A percentile compares a stretch with the other conserved stretches of the same genome.
Conservation (phyloP, 2,329 filamentous ascomycete species). For the Aspergillus uvarum region DNA sequence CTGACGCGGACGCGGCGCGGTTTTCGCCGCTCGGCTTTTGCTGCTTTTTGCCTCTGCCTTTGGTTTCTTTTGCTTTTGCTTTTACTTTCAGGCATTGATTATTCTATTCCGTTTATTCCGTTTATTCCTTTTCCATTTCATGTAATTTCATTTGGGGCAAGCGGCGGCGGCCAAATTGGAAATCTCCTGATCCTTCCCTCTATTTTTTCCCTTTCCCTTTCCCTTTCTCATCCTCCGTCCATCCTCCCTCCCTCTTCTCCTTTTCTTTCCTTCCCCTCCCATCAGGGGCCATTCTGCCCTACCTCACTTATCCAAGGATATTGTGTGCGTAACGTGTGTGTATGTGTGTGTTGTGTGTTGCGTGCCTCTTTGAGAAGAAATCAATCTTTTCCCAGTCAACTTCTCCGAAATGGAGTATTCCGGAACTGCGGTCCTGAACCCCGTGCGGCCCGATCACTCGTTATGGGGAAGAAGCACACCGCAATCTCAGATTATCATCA, state of each 20-base stretch:
- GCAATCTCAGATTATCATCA: conserved; percentile 6
- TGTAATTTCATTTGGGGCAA: too few species aligned
- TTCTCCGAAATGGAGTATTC: neutral
- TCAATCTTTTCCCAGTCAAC: neutral
- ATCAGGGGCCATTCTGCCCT: neutral
- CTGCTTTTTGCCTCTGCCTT: neutral
- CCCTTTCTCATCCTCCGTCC: neutral
- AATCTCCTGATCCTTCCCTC: conserved; percentile 5
- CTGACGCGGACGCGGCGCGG: conserved; percentile 13
- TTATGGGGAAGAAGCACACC: conserved; percentile 11
- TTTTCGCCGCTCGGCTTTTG: neutral
- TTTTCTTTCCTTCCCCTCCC: neutral
- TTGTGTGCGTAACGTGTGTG: too few species aligned
- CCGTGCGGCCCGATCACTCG: conserved; percentile 1
- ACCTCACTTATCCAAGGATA: neutral
- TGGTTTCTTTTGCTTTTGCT: conserved; percentile 3
- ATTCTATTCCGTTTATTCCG: neutral
- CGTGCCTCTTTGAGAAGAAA: too few species aligned
- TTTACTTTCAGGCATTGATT: neutral
- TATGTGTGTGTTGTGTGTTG: too few species aligned
- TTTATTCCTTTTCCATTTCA: neutral
- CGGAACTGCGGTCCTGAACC: neutral
- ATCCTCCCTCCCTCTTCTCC: neutral
- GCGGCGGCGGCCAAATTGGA: neutral
- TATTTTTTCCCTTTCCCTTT: conserved; percentile 4